These are phyloP conservation scores for Mycosarcoma maydis DNA, from an alignment of 1,284 basidiomycete species.

Conservation along the genomic window DNA sequence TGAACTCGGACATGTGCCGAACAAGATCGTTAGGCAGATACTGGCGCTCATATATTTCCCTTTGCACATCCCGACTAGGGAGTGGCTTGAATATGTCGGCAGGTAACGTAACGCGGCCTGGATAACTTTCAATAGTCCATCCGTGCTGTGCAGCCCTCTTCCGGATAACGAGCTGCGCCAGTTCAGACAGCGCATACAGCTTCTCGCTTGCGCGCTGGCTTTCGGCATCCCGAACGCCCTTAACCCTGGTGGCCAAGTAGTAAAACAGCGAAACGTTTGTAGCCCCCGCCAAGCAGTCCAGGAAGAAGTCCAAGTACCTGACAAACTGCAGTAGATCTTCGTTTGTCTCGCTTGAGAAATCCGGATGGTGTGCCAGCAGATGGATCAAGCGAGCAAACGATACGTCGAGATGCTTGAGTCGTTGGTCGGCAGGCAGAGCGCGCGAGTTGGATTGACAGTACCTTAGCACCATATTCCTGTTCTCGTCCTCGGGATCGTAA, in stretches of 20 bases:
- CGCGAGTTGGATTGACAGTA: constrained; percentile 27
- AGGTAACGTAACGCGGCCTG: constrained; percentile 82
- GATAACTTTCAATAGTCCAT: constrained; percentile 83
- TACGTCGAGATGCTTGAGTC: constrained; percentile 73
- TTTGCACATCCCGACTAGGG: constrained; percentile 50
- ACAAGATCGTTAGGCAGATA: constrained; percentile 35
- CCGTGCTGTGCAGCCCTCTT: constrained; percentile 74
- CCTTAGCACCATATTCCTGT: constrained; percentile 44
- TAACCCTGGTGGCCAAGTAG: constrained; percentile 82
- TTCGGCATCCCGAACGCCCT: constrained; percentile 80
- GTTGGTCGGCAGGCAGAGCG: constrained; percentile 18
- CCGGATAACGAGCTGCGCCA: constrained; percentile 87
- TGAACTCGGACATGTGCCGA: constrained; percentile 15
- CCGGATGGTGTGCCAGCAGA: constrained; percentile 91
- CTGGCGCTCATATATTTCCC: constrained; percentile 39
- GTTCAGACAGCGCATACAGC: constrained; percentile 86
- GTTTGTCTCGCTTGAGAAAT: constrained; percentile 80
- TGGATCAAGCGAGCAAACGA: constrained; percentile 86
- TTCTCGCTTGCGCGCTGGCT: constrained; percentile 70
- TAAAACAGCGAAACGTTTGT: constrained; percentile 86
- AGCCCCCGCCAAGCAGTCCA: constrained; percentile 77
- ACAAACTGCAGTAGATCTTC: constrained; percentile 72
- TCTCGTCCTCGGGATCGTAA: constrained; percentile 82
- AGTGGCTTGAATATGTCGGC: constrained; percentile 76
- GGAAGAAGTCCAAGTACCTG: constrained; percentile 84